Evolutionary conservation across 108 stramenopile genomes (phyloP).

Genomic region (Nitzschia inconspicua): DNA sequence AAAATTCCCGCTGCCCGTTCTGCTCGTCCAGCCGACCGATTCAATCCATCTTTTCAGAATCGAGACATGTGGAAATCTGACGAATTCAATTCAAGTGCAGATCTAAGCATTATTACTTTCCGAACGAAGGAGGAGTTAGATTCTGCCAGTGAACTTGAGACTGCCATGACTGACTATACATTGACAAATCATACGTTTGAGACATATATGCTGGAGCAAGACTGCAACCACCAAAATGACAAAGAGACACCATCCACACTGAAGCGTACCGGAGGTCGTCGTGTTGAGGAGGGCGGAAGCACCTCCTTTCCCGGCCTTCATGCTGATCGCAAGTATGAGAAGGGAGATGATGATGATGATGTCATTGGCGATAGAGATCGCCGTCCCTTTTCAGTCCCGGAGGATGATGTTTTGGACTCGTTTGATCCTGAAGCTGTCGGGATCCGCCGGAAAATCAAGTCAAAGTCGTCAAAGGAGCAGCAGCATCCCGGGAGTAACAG

Average conservation of each 20-base stretch:
- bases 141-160: not conserved
- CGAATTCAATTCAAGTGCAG: not conserved
- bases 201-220: not conserved
- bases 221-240: not conserved
- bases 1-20: not conserved
- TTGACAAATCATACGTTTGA: not conserved
- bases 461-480: not conserved
- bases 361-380: not conserved
- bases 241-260: conserved; percentile 7
- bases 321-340: no score
- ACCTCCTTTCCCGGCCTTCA: not conserved
- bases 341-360: no score
- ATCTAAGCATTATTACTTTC: not conserved
- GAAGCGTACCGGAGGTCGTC: not conserved
- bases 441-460: not conserved
- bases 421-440: not conserved
- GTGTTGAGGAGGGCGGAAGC: not conserved
- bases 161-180: not conserved
- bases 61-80: conserved; percentile 9
- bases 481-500: conserved; percentile 3
- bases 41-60: conserved; percentile 12
- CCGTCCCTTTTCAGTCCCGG: not conserved
- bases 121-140: not conserved
- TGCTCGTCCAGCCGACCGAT: no score
- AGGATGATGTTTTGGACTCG: not conserved